Percentiles rank a stretch among this genome's conserved stretches.
Conservation (phyloP, 805 yeast species). For the Zygosaccharomyces kombuchaensis region DNA sequence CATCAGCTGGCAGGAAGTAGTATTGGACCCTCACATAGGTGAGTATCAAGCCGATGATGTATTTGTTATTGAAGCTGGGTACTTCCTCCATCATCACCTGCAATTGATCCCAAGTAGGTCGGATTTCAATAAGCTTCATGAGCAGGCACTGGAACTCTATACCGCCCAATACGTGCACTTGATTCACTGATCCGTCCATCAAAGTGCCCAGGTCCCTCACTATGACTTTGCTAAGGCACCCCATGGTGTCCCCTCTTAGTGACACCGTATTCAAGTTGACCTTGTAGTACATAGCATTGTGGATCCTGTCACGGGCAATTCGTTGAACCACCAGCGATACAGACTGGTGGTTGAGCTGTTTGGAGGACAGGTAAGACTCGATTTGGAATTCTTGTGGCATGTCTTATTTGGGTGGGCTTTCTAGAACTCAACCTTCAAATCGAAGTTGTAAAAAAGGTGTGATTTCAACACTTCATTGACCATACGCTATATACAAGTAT, state of each 20-base stretch:
- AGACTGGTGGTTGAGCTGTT: conserved; percentile 32
- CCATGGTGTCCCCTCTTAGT: conserved; percentile 30
- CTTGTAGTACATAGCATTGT: conserved; percentile 31
- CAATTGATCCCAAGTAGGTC: conserved; percentile 46
- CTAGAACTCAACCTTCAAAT: not conserved
- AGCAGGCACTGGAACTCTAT: conserved; percentile 51
- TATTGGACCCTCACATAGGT: conserved; percentile 52
- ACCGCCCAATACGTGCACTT: conserved; percentile 29
- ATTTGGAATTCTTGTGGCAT: conserved; percentile 31
- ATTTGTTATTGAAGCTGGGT: conserved; percentile 60
- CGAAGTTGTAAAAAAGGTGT: not conserved
- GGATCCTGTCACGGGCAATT: conserved; percentile 30
- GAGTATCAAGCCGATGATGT: conserved; percentile 45
- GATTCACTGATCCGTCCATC: conserved; percentile 13
- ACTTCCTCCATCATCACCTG: conserved; percentile 39
- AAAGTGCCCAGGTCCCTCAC: conserved; percentile 29
- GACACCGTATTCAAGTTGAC: conserved; percentile 24
- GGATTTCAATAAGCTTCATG: conserved; percentile 70
- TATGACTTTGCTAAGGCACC: conserved; percentile 21
- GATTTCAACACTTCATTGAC: not conserved
- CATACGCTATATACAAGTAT: conserved; percentile 11
- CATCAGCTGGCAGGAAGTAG: conserved; percentile 32
- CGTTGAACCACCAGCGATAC: conserved; percentile 34
- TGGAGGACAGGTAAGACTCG: conserved; percentile 28
- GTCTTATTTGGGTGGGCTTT: not conserved